phyloP scores from a whole-genome alignment of 2,329 filamentous ascomycete species.

The Aphanocladium album region DNA sequence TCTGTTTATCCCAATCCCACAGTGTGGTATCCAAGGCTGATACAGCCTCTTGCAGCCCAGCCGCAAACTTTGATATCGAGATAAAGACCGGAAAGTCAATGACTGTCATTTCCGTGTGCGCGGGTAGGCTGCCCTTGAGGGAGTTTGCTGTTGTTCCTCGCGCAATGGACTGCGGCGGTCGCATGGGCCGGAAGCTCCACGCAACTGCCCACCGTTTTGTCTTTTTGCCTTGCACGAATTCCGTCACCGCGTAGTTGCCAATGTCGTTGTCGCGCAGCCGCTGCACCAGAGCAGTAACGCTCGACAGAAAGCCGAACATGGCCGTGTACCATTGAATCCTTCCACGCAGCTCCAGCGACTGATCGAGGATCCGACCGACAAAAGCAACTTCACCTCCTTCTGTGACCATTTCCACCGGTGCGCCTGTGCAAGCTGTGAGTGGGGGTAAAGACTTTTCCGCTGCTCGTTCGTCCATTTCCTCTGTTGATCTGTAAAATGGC shows the following conservation, averaged over 20 bases:
- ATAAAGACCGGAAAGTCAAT: constrained; percentile 41
- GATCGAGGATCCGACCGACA: constrained; percentile 62
- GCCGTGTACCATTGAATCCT: constrained; percentile 81
- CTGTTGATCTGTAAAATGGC: constrained; percentile 77
- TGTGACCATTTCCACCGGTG: constrained; percentile 80
- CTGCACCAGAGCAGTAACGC: constrained; percentile 58
- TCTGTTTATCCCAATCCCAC: constrained; percentile 59
- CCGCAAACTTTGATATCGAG: constrained; percentile 33
- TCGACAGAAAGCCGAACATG: constrained; percentile 80
- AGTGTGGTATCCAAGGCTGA: constrained; percentile 49
- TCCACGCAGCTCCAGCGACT: constrained; percentile 56
- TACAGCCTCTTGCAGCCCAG: constrained; percentile 41
- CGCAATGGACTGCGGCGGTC: constrained; percentile 51
- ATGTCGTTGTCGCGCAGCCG: constrained; percentile 52
- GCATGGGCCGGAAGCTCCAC: constrained; percentile 72
- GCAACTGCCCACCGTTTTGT: constrained; percentile 83
- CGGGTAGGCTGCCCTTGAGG: constrained; percentile 41
- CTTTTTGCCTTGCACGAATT: constrained; percentile 70
- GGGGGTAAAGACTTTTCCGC: constrained; percentile 62
- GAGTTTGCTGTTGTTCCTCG: constrained; percentile 37
- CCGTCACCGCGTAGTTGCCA: constrained; percentile 75
- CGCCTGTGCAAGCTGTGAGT: constrained; percentile 69
- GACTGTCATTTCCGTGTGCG: constrained; percentile 34
- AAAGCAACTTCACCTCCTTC: constrained; percentile 73
- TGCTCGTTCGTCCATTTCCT: constrained; percentile 64